These are phyloP conservation scores for Botryotinia narcissicola DNA, from an alignment of 2,329 filamentous ascomycete genomes.

Conservation along the genomic window DNA sequence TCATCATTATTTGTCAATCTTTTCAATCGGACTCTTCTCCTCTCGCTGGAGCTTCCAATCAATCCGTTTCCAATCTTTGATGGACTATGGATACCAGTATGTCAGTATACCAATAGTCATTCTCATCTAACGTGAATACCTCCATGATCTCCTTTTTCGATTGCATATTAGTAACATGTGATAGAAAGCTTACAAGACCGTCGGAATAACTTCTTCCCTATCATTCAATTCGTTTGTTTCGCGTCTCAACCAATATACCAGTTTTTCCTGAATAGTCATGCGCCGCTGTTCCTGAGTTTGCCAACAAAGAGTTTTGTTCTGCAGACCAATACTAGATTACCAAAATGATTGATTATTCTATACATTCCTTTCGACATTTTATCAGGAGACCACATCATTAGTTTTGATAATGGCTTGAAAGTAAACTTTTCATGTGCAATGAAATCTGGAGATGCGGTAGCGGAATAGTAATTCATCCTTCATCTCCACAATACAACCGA, in stretches of 20 bases:
- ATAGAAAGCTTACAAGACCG: neutral
- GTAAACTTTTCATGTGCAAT: neutral
- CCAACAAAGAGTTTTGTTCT: slow-evolving; percentile 7
- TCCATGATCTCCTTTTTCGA: neutral
- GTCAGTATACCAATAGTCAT: neutral
- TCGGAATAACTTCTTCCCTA: slow-evolving; percentile 8
- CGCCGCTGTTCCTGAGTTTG: neutral
- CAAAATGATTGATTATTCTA: slow-evolving; percentile 1
- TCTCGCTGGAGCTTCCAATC: neutral
- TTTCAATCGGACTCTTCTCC: neutral
- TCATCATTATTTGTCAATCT: neutral
- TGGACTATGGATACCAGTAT: neutral
- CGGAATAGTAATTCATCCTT: neutral
- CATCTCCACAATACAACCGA: slow-evolving; percentile 1
- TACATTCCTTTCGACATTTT: neutral
- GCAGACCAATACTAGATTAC: neutral
- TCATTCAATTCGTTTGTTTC: slow-evolving; percentile 1
- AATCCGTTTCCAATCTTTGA: neutral
- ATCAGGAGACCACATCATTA: slow-evolving; percentile 10
- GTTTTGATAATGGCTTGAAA: neutral
- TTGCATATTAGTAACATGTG: neutral
- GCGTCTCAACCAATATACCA: neutral
- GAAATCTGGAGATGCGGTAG: neutral
- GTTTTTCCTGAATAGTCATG: neutral
- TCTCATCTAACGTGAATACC: slow-evolving; percentile 6